A percentile compares a stretch with the other conserved stretches of the same genome.
Evolutionary conservation across 2,329 filamentous ascomycete species (phyloP).

Genomic region (Moelleriella libera): DNA sequence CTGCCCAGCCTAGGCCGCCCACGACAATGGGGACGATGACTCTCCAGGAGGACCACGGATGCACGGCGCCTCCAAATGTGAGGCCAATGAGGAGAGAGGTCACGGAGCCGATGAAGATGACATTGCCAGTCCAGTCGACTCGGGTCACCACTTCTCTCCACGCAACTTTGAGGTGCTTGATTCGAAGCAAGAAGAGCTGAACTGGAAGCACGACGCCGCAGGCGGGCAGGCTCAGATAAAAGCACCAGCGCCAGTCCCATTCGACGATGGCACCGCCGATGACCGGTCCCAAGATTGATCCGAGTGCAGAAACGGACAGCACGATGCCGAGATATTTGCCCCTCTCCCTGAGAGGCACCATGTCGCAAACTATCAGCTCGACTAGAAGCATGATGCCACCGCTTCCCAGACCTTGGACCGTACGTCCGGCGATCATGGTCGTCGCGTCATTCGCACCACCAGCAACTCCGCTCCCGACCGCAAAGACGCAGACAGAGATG

Average conservation of each 20-base stretch:
- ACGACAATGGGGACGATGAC: conserved; percentile 25
- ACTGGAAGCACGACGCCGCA: conserved; percentile 12
- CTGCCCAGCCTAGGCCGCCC: conserved; percentile 14
- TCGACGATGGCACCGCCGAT: conserved; percentile 10
- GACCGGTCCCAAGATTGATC: conserved; percentile 15
- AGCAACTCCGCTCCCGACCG: conserved; percentile 33
- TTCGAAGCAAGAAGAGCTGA: background rate
- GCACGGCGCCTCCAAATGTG: conserved; percentile 22
- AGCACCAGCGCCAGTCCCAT: conserved; percentile 24
- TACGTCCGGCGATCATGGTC: conserved; percentile 32
- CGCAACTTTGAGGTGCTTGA: background rate
- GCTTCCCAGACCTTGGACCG: conserved; percentile 30
- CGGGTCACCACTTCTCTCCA: background rate
- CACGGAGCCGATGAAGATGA: conserved; percentile 20
- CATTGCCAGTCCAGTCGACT: conserved; percentile 26
- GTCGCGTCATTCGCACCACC: conserved; percentile 25
- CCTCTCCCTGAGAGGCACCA: conserved; percentile 30
- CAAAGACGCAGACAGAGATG: conserved; percentile 25
- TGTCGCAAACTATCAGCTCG: conserved; percentile 19
- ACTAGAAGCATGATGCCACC: conserved; percentile 9
- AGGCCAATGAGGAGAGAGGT: conserved; percentile 23
- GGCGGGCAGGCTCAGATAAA: conserved; percentile 25
- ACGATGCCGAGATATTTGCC: conserved; percentile 22
- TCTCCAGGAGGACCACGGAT: conserved; percentile 21
- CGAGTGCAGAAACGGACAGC: conserved; percentile 14